These are phyloP conservation scores for Xylariaceae sp. DNA, from an alignment of 2,329 filamentous ascomycete genomes.

Conservation along the genomic window DNA sequence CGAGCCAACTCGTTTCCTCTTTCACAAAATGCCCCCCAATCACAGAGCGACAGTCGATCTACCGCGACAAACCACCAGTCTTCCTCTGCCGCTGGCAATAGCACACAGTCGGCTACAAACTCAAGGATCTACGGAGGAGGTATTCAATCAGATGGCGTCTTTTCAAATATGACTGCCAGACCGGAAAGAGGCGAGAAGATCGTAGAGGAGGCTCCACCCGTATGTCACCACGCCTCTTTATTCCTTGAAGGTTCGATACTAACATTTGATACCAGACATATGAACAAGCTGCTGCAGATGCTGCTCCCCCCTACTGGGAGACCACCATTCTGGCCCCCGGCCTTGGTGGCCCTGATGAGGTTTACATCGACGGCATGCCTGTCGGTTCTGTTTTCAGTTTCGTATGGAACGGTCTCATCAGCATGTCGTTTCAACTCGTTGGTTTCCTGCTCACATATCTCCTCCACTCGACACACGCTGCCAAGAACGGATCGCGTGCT, in stretches of 20 bases:
- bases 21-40: conserved; percentile 15
- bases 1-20: conserved; percentile 51
- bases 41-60: conserved; percentile 17
- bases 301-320: conserved; percentile 97
- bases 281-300: conserved; percentile 95
- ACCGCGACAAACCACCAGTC: conserved; percentile 17
- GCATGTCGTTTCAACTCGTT: conserved; percentile 93
- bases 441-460: conserved; percentile 98
- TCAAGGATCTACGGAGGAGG: conserved; percentile 64
- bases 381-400: conserved; percentile 86
- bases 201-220: conserved; percentile 84
- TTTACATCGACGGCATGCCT: conserved; percentile 93
- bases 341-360: conserved; percentile 84
- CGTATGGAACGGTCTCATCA: conserved; percentile 92
- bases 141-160: conserved; percentile 87
- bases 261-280: conserved; percentile 66
- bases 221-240: conserved; percentile 47
- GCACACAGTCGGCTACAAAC: conserved; percentile 21
- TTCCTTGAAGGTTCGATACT: too few relatives aligned
- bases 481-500: conserved; percentile 93
- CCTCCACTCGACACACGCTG: conserved; percentile 93
- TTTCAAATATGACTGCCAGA: conserved; percentile 90
- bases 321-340: conserved; percentile 95
- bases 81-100: conserved; percentile 30
- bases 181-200: conserved; percentile 75